phyloP scores from a whole-genome alignment of 495 filamentous ascomycete species.

The Aspergillus conjunctus region DNA sequence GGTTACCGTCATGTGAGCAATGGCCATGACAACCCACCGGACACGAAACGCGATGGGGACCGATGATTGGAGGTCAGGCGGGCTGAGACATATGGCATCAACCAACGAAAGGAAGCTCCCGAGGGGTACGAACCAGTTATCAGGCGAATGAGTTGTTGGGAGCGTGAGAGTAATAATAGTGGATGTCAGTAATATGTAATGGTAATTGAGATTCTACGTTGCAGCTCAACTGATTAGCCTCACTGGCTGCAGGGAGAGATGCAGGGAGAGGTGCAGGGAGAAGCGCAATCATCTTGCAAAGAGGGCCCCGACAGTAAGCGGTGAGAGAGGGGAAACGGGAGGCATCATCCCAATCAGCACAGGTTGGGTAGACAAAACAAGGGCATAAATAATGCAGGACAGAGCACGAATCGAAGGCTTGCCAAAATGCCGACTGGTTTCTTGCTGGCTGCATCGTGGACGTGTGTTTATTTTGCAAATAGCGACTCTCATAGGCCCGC shows the following conservation, averaged over 20 bases:
- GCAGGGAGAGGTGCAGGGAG: constrained; percentile 7
- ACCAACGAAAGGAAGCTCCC: constrained; percentile 6
- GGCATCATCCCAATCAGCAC: constrained; percentile 16
- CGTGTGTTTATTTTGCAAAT: constrained; percentile 26
- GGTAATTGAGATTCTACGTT: not conserved
- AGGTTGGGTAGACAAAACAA: constrained; percentile 19
- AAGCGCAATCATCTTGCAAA: constrained; percentile 15
- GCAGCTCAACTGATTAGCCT: constrained; percentile 6
- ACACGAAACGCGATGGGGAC: not conserved
- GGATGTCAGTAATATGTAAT: constrained; percentile 9
- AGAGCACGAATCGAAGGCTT: constrained; percentile 8
- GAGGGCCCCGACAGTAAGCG: constrained; percentile 23
- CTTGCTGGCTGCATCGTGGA: constrained; percentile 18
- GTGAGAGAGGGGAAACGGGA: constrained; percentile 21
- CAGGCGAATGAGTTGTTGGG: constrained; percentile 21
- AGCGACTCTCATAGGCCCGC: constrained; percentile 18
- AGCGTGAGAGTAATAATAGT: constrained; percentile 14
- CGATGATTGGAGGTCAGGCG: constrained; percentile 13
- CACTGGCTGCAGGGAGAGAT: constrained; percentile 12
- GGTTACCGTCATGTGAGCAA: constrained; percentile 29
- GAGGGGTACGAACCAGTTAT: constrained; percentile 5
- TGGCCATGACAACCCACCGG: constrained; percentile 12
- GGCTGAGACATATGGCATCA: constrained; percentile 13
- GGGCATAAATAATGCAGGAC: constrained; percentile 10
- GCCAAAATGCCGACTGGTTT: constrained; percentile 21